Evolutionary conservation across 805 yeast species (phyloP).

Genomic region (Saccharomycopsis fermentans): DNA sequence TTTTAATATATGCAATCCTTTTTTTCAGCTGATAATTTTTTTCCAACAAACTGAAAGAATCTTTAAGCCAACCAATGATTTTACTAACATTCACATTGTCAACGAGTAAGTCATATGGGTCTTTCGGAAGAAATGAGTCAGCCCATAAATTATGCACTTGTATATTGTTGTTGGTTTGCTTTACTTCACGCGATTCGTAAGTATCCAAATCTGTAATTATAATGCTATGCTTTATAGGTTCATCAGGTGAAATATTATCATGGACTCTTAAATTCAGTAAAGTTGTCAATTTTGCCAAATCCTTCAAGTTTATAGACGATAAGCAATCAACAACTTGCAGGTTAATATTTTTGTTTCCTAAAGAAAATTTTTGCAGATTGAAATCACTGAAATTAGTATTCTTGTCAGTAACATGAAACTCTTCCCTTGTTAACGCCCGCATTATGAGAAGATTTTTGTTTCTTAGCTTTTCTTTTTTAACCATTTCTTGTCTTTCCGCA

Average conservation of each 20-base stretch:
- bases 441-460: background rate
- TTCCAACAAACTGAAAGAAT: conserved; percentile 7
- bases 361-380: background rate
- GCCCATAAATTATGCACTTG: background rate
- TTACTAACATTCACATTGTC: background rate
- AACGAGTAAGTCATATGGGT: background rate
- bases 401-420: conserved; percentile 12
- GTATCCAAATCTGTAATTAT: background rate
- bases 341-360: background rate
- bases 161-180: background rate
- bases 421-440: conserved; percentile 9
- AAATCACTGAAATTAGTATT: background rate
- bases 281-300: background rate
- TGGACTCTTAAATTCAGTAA: background rate
- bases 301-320: background rate
- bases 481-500: background rate
- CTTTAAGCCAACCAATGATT: conserved; percentile 8
- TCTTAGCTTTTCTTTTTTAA: background rate
- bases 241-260: background rate
- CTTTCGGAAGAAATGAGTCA: background rate
- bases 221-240: background rate
- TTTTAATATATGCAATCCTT: conserved; percentile 6
- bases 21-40: conserved; percentile 9
- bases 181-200: background rate
- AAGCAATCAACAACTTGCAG: background rate